Percentiles rank a stretch among this genome's conserved stretches.
These are phyloP conservation scores for Handroanthus guayacan DNA, from an alignment of 257 asterid genomes.

Conservation along the genomic window DNA sequence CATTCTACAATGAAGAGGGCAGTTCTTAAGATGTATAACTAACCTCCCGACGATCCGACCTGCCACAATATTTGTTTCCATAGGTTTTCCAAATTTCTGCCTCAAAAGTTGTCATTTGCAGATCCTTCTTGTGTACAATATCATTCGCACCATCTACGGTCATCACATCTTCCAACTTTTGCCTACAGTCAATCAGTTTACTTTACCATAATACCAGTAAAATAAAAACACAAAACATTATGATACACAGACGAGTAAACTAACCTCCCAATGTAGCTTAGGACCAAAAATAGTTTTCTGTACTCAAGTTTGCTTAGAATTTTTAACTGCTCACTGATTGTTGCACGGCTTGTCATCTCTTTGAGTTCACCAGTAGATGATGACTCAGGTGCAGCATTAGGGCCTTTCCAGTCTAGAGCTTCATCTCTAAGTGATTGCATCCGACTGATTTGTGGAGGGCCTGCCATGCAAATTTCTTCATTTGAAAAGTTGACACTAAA, in stretches of 20 bases:
- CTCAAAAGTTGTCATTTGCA: constrained; percentile 65
- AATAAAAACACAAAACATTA: constrained; percentile 4
- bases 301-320: constrained; percentile 57
- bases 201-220: constrained; percentile 11
- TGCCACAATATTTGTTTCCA: constrained; percentile 41
- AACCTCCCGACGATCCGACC: constrained; percentile 57
- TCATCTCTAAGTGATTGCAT: constrained; percentile 46
- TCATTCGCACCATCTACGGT: constrained; percentile 50
- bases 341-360: constrained; percentile 4
- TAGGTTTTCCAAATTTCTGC: constrained; percentile 55
- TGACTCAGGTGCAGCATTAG: constrained; percentile 4
- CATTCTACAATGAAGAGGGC: background rate
- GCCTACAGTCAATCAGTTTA: constrained; percentile 44
- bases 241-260: constrained; percentile 25
- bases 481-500: constrained; percentile 18
- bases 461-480: constrained; percentile 15
- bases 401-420: constrained; percentile 31
- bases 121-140: constrained; percentile 45
- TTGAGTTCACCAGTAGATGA: constrained; percentile 29
- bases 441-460: constrained; percentile 30
- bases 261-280: constrained; percentile 74
- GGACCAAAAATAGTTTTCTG: constrained; percentile 66
- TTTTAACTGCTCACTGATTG: constrained; percentile 47
- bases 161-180: constrained; percentile 58
- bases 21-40: constrained; percentile 25